Evolutionary conservation across 2,329 filamentous ascomycete genomes (phyloP), one percentile per base, ranked within the genome.

Genomic region (Myriosclerotinia duriaeana): DNA sequence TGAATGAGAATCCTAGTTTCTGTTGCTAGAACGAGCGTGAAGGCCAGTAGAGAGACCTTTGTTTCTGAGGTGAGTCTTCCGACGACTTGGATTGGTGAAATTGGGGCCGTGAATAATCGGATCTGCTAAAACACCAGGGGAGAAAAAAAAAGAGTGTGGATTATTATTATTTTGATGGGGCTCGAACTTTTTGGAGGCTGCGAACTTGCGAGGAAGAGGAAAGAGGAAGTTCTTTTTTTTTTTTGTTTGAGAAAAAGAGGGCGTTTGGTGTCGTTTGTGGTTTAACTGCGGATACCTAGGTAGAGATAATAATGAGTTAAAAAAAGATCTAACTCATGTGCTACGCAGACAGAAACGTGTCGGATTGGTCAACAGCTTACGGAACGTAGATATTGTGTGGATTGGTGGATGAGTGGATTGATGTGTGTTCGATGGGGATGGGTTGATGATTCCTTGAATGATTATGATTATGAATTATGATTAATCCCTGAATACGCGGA

Each of bases 321-420:
- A 44, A 44, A 14, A 44, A 44, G 9, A 14, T 44, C 3, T 14
- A 44, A 44, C 12, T 5, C 11, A 14, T 26, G 30, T 58, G 63
- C 53, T 52, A 65, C 44, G 22, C 22, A 50, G 36, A 38, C 30
- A 65, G 12, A 64, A 48, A 65, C 53, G 63, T 34, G 53, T 65
- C n/a, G 54, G 64, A 65, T 65, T 65, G 54, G 64, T 65, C 38
- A 44, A 65, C 22, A 60, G 46, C 36, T 52, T 65, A 65, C 53
- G 42, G 34, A 40, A 56, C 15, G 53, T 40, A 52, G 30, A 26
- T 54, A 64, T 44, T 46, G 56, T 26, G 26, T 26, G 48, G 46
- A 64, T 44, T 54, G 56, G 48, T 26, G 40, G 11, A 44, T 44
- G 5, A 17, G 12, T 26, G 26, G 26, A 26, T 26, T 26, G 26